Percentiles rank a stretch among this genome's conserved stretches.
These are phyloP conservation scores for Candida taoyuanica DNA, from an alignment of 805 yeast genomes.

Conservation along the genomic window DNA sequence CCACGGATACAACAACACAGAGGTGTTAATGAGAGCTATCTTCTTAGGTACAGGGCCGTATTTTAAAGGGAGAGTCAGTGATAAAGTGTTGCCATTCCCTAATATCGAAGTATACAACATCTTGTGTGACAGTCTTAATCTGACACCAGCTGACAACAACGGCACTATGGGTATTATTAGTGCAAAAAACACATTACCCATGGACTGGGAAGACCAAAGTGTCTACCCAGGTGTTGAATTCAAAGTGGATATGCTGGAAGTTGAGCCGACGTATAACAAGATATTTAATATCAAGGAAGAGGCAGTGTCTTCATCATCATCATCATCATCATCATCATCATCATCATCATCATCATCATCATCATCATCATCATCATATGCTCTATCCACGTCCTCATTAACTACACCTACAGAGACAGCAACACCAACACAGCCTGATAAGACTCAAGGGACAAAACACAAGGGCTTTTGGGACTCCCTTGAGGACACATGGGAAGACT, in stretches of 20 bases:
- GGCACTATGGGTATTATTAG: slow-evolving; percentile 39
- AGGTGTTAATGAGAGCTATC: slow-evolving; percentile 75
- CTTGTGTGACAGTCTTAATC: slow-evolving; percentile 57
- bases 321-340: not conserved
- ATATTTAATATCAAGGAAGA: slow-evolving; percentile 26
- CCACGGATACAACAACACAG: slow-evolving; percentile 80
- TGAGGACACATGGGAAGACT: slow-evolving; percentile 21
- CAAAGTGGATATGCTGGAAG: slow-evolving; percentile 35
- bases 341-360: not conserved
- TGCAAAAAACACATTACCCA: slow-evolving; percentile 29
- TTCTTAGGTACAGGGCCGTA: slow-evolving; percentile 82
- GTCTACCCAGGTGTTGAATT: slow-evolving; percentile 49
- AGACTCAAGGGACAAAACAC: slow-evolving; percentile 11
- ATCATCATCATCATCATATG: not conserved
- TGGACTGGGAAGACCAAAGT: slow-evolving; percentile 43
- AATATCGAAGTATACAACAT: slow-evolving; percentile 74
- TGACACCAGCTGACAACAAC: slow-evolving; percentile 53
- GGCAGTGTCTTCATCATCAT: not conserved
- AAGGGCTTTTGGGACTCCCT: slow-evolving; percentile 27
- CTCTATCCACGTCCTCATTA: not conserved
- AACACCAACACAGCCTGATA: no score
- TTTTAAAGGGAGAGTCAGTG: slow-evolving; percentile 35
- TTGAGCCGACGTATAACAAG: slow-evolving; percentile 49
- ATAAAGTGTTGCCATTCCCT: slow-evolving; percentile 52
- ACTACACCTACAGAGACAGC: not conserved